phyloP scores from a whole-genome alignment of 140 eudicot genomes.

The Senecio squalidus region DNA sequence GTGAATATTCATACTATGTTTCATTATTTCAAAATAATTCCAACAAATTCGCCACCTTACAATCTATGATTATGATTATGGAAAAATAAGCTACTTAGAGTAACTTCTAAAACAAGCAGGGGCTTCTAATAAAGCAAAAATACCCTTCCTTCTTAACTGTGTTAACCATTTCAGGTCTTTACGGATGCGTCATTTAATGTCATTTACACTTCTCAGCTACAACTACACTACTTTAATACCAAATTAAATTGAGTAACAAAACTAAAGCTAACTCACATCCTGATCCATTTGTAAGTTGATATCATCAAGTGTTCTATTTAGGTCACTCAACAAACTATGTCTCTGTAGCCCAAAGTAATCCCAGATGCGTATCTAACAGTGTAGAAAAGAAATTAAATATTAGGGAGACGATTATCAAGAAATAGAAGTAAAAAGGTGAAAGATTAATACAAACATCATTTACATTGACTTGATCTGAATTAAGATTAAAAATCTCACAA shows the following conservation, averaged over 20 bases:
- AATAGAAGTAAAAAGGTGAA: conserved; percentile 7
- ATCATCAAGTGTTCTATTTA: conserved; percentile 83
- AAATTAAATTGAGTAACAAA: background rate
- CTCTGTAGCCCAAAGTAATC: conserved; percentile 65
- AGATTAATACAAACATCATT: background rate
- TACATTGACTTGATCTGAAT: conserved; percentile 55
- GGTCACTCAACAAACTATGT: conserved; percentile 74
- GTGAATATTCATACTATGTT: background rate
- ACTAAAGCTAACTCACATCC: conserved; percentile 64
- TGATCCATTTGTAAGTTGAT: conserved; percentile 83
- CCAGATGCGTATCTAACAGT: conserved; percentile 64
- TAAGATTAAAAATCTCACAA: conserved; percentile 71
- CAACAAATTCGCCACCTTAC: background rate
- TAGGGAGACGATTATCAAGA: background rate
- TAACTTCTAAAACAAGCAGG: too few relatives aligned
- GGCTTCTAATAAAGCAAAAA: too few relatives aligned
- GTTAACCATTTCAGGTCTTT: background rate
- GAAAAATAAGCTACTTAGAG: too few relatives aligned
- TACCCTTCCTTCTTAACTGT: background rate
- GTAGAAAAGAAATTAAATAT: conserved; percentile 2
- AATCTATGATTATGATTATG: too few relatives aligned
- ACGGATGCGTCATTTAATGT: background rate
- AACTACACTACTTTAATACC: background rate
- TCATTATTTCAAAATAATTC: background rate
- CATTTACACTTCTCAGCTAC: background rate